Percentiles rank a stretch among this genome's conserved stretches.
Evolutionary conservation across 805 yeast genomes (phyloP).

Genomic region (Schizosaccharomyces lindneri): DNA sequence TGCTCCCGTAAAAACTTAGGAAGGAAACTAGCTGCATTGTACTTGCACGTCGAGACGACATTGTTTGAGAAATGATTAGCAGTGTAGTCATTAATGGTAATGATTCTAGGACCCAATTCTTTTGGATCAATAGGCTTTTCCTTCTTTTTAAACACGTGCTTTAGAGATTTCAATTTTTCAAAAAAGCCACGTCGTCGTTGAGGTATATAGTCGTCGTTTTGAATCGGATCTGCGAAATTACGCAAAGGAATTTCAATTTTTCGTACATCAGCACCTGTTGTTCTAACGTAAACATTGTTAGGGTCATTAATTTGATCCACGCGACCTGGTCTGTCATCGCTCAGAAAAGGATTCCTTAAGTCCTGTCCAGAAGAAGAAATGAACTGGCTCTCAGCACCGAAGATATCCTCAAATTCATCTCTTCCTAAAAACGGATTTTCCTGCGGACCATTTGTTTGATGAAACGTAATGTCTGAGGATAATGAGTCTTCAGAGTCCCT

Average conservation of each 20-base stretch:
- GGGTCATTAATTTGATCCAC: neutral
- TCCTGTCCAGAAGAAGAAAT: neutral
- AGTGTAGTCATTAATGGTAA: conserved; percentile 37
- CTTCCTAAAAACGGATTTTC: neutral
- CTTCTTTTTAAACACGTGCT: neutral
- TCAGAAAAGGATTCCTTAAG: neutral
- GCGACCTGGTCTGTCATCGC: neutral
- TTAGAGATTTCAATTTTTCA: neutral
- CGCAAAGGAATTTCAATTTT: neutral
- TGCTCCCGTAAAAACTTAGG: conserved; percentile 93
- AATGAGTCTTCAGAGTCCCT: neutral
- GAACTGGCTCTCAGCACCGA: neutral
- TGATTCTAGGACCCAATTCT: conserved; percentile 31
- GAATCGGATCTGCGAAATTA: neutral
- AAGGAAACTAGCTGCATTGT: conserved; percentile 72
- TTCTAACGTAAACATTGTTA: neutral
- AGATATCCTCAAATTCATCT: neutral
- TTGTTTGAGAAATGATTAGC: conserved; percentile 52
- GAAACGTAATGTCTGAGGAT: too few species aligned
- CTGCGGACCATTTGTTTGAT: too few species aligned
- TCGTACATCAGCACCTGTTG: neutral
- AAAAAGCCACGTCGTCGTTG: neutral
- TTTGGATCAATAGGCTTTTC: conserved; percentile 10
- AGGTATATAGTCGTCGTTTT: neutral
- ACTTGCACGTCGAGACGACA: conserved; percentile 84